A percentile compares a stretch with the other conserved stretches of the same genome.
These are phyloP conservation scores for Pichia membranifaciens DNA, from an alignment of 805 yeast genomes.

Conservation along the genomic window DNA sequence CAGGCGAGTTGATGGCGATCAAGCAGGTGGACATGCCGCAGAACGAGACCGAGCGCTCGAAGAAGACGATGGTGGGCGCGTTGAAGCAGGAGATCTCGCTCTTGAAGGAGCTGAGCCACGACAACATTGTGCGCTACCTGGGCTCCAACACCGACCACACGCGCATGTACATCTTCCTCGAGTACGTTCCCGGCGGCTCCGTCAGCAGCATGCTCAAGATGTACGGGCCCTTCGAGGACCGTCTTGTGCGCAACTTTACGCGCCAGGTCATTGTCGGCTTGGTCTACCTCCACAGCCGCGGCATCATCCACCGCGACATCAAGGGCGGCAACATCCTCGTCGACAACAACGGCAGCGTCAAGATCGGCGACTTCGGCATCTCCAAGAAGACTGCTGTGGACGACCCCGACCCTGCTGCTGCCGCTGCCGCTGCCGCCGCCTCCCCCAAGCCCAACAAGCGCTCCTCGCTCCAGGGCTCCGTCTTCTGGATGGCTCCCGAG, in stretches of 20 bases:
- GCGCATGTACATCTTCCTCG: slow-evolving; percentile 66
- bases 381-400: slow-evolving; percentile 32
- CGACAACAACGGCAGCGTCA: slow-evolving; percentile 55
- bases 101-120: slow-evolving; percentile 76
- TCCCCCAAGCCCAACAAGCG: slow-evolving; percentile 38
- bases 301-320: slow-evolving; percentile 57
- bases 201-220: slow-evolving; percentile 51
- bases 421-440: no score
- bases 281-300: slow-evolving; percentile 49
- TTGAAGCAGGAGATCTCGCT: slow-evolving; percentile 75
- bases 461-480: slow-evolving; percentile 88
- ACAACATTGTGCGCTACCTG: slow-evolving; percentile 84
- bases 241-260: slow-evolving; percentile 48
- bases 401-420: slow-evolving; percentile 27
- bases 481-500: slow-evolving; percentile 99
- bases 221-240: slow-evolving; percentile 60
- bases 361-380: slow-evolving; percentile 63
- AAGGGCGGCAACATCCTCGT: slow-evolving; percentile 61
- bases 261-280: slow-evolving; percentile 52
- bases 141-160: slow-evolving; percentile 79
- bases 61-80: slow-evolving; percentile 61
- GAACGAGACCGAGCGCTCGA: slow-evolving; percentile 28
- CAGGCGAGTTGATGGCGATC: slow-evolving; percentile 96
- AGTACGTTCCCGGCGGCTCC: slow-evolving; percentile 43
- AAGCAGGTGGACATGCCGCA: slow-evolving; percentile 77